Evolutionary conservation across 257 asterid species (phyloP).

Genomic region (Eucommia ulmoides): DNA sequence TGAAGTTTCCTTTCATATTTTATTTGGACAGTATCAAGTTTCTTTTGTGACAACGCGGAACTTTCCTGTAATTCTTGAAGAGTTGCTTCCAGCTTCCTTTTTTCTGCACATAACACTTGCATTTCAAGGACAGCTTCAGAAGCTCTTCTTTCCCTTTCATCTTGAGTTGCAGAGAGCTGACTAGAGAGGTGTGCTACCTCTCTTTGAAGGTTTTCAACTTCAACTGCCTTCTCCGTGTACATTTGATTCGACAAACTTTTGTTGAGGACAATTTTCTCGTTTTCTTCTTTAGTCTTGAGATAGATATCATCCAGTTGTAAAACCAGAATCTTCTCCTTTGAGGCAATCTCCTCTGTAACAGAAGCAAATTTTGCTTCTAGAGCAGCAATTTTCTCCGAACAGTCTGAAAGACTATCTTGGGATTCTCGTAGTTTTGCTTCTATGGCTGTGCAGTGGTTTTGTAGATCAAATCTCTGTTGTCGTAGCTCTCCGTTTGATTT

Average conservation of each 20-base stretch:
- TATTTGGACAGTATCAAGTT: background rate
- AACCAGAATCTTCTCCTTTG: slow-evolving; percentile 10
- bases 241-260: slow-evolving; percentile 4
- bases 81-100: background rate
- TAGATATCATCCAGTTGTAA: slow-evolving; percentile 4
- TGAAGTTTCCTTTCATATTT: background rate
- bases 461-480: slow-evolving; percentile 22
- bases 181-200: background rate
- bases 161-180: background rate
- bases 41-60: background rate
- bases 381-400: slow-evolving; percentile 10
- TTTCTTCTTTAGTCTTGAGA: slow-evolving; percentile 2
- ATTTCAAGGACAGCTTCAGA: background rate
- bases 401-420: slow-evolving; percentile 12
- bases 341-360: slow-evolving; percentile 10
- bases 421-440: slow-evolving; percentile 25
- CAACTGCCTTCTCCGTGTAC: slow-evolving; percentile 2
- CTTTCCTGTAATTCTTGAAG: slow-evolving; percentile 1
- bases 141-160: background rate
- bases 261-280: slow-evolving; percentile 1
- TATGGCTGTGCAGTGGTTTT: slow-evolving; percentile 14
- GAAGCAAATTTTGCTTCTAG: slow-evolving; percentile 11
- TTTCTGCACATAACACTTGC: background rate
- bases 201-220: slow-evolving; percentile 5
- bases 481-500: slow-evolving; percentile 23